A percentile compares a stretch with the other conserved stretches of the same genome.
Evolutionary conservation across 2,329 filamentous ascomycete genomes (phyloP).

Genomic region (Decorospora gaudefroyi): DNA sequence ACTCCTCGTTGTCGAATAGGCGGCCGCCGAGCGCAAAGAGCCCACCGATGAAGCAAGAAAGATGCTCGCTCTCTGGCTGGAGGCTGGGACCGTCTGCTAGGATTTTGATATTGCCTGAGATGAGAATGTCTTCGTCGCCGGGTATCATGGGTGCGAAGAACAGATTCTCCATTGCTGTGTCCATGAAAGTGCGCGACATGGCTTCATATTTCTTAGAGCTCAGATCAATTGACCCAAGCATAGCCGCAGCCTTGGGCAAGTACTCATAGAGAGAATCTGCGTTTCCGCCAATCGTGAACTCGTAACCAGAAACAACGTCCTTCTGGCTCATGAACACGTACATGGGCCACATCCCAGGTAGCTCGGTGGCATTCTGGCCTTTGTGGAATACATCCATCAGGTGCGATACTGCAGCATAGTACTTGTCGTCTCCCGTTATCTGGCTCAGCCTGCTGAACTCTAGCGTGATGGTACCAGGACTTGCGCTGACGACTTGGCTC

Average conservation of each 20-base stretch:
- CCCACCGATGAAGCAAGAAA: slow-evolving; percentile 64
- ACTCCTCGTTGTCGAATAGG: slow-evolving; percentile 57
- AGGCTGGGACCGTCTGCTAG: slow-evolving; percentile 23
- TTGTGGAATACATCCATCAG: slow-evolving; percentile 40
- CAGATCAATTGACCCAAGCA: slow-evolving; percentile 49
- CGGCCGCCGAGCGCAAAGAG: slow-evolving; percentile 65
- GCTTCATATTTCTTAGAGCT: slow-evolving; percentile 63
- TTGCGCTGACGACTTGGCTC: slow-evolving; percentile 51
- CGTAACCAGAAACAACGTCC: slow-evolving; percentile 37
- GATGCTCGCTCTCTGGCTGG: slow-evolving; percentile 60
- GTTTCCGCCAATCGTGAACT: slow-evolving; percentile 46
- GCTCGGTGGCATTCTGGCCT: slow-evolving; percentile 38
- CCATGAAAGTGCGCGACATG: slow-evolving; percentile 50
- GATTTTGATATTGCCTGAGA: slow-evolving; percentile 44
- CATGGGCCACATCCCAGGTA: slow-evolving; percentile 49
- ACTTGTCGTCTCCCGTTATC: slow-evolving; percentile 44
- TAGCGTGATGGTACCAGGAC: slow-evolving; percentile 52
- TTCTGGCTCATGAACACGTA: slow-evolving; percentile 41
- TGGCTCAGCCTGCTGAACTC: slow-evolving; percentile 48
- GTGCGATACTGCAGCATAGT: slow-evolving; percentile 45
- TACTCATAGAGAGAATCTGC: slow-evolving; percentile 48
- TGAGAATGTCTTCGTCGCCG: slow-evolving; percentile 33
- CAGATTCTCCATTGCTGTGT: slow-evolving; percentile 53
- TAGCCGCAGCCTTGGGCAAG: slow-evolving; percentile 42
- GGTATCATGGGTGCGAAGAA: slow-evolving; percentile 54